phyloP scores from a whole-genome alignment of 805 yeast genomes.

The Metschnikowia santaceciliae region DNA sequence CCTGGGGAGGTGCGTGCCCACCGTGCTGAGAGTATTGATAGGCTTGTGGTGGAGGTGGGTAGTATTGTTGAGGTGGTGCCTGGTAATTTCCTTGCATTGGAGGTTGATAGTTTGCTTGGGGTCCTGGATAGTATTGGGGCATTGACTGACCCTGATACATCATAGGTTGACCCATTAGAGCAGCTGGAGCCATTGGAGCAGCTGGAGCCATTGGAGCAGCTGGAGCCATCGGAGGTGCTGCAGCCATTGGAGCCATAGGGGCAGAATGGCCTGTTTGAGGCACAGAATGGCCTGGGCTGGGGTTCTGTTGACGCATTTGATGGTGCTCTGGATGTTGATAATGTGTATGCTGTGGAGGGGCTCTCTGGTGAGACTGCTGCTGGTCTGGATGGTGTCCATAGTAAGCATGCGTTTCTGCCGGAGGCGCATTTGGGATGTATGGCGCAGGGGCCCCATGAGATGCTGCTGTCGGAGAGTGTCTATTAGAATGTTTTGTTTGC shows the following conservation, averaged over 20 bases:
- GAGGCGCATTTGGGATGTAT: neutral
- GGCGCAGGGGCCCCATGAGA: neutral
- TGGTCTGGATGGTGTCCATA: neutral
- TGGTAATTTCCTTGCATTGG: slow-evolving; percentile 20
- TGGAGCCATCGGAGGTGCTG: neutral
- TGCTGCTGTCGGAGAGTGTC: neutral
- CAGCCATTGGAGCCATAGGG: neutral
- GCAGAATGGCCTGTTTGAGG: neutral
- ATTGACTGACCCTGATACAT: slow-evolving; percentile 1
- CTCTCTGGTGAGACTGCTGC: neutral
- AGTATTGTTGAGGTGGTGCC: slow-evolving; percentile 14
- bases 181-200: neutral
- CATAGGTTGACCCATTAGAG: neutral
- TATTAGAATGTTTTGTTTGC: neutral
- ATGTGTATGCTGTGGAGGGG: neutral
- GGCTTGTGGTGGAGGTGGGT: slow-evolving; percentile 12
- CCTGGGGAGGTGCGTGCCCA: slow-evolving; percentile 14
- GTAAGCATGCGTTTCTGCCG: neutral
- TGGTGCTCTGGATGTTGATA: neutral
- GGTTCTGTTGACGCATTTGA: neutral
- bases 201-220: neutral
- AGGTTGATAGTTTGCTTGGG: slow-evolving; percentile 6
- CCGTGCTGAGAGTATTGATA: slow-evolving; percentile 8
- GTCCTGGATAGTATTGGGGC: slow-evolving; percentile 6
- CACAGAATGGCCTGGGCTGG: neutral